Evolutionary conservation across 768 basidiomycete genomes (phyloP).

Genomic region (Gloeostereum incarnatum): DNA sequence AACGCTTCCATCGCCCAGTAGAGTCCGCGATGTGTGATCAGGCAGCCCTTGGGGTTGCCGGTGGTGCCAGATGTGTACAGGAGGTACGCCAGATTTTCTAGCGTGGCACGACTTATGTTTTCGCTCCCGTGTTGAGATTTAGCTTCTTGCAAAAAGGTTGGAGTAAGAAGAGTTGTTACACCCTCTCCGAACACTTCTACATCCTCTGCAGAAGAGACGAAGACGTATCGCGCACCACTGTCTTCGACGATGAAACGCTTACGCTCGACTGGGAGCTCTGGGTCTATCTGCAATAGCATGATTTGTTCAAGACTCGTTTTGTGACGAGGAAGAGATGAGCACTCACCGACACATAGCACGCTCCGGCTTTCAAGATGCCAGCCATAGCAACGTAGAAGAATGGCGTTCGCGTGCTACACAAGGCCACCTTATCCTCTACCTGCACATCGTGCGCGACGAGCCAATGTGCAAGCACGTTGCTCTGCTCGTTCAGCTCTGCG

Average conservation of each 20-base stretch:
- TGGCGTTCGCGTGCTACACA: slow-evolving; percentile 33
- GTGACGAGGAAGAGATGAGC: not conserved
- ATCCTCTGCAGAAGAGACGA: slow-evolving; percentile 19
- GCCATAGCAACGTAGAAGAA: slow-evolving; percentile 31
- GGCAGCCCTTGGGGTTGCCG: slow-evolving; percentile 42
- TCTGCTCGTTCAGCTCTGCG: slow-evolving; percentile 20
- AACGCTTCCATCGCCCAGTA: slow-evolving; percentile 20
- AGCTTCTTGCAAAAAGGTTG: slow-evolving; percentile 13
- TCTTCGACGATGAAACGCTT: slow-evolving; percentile 35
- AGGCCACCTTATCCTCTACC: slow-evolving; percentile 30
- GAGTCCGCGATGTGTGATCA: slow-evolving; percentile 22
- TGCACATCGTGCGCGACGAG: slow-evolving; percentile 22
- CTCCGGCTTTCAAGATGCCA: slow-evolving; percentile 37
- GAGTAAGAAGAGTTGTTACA: slow-evolving; percentile 13
- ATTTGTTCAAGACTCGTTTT: slow-evolving; percentile 1
- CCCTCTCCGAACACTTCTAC: slow-evolving; percentile 11
- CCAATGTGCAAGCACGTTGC: slow-evolving; percentile 35
- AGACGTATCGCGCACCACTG: slow-evolving; percentile 28
- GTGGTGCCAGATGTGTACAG: slow-evolving; percentile 46
- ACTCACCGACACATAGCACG: slow-evolving; percentile 41
- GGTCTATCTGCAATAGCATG: slow-evolving; percentile 30
- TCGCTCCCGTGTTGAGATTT: slow-evolving; percentile 18
- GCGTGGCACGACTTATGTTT: slow-evolving; percentile 18
- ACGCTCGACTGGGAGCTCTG: slow-evolving; percentile 35
- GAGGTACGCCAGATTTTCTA: slow-evolving; percentile 29